Evolutionary conservation across 2,329 filamentous ascomycete species (phyloP).

Genomic region (Epichloe sibirici): DNA sequence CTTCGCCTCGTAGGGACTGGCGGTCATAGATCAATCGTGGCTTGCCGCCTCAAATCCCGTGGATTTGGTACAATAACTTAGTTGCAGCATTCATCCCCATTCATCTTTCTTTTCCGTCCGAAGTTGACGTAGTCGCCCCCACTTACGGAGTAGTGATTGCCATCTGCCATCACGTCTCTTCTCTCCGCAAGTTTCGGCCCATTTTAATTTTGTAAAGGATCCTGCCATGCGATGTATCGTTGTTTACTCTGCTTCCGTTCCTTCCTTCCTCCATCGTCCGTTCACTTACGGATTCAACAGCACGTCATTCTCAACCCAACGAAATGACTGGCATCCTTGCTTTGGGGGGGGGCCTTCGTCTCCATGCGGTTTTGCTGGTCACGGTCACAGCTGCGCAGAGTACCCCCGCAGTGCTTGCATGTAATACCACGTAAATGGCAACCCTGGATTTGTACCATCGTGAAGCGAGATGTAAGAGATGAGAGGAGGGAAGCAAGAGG

Average conservation of each 20-base stretch:
- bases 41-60: background rate
- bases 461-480: background rate
- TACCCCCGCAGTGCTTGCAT: background rate
- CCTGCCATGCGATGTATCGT: background rate
- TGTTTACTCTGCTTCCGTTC: background rate
- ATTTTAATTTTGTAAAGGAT: background rate
- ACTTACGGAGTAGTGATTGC: background rate
- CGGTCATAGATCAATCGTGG: background rate
- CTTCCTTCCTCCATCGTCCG: background rate
- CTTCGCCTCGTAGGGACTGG: background rate
- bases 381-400: background rate
- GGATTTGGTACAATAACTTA: background rate
- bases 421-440: background rate
- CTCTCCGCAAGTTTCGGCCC: conserved; percentile 5
- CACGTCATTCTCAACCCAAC: too few relatives aligned
- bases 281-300: background rate
- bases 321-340: too few relatives aligned
- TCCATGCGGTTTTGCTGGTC: background rate
- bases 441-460: background rate
- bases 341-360: too few relatives aligned
- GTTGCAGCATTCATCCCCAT: background rate
- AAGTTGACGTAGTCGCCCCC: background rate
- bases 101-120: background rate
- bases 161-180: conserved; percentile 1
- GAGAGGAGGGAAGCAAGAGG: background rate